Evolutionary conservation across 257 asterid species (phyloP).

Genomic region (Nicotiana tabacum): DNA sequence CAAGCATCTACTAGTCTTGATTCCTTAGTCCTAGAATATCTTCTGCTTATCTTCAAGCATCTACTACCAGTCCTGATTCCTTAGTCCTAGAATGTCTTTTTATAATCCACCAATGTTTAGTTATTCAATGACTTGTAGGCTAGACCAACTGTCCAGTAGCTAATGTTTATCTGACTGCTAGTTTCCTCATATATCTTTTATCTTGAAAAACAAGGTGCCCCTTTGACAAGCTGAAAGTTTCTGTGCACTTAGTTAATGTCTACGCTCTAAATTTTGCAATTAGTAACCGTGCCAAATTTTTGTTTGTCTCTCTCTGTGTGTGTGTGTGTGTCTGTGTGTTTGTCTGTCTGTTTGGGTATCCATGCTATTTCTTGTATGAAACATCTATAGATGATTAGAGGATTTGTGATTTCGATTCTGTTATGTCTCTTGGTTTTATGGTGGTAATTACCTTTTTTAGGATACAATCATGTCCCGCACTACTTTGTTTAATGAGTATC

Average conservation of each 20-base stretch:
- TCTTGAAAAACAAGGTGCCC: background rate
- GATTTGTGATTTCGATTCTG: background rate
- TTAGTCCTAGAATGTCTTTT: background rate
- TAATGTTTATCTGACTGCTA: constrained; percentile 5
- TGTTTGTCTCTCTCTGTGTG: background rate
- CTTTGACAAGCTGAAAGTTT: background rate
- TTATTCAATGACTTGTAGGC: background rate
- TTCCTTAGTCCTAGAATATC: background rate
- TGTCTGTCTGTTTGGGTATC: background rate
- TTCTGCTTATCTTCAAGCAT: background rate
- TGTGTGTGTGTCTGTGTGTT: no score
- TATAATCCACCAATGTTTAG: background rate
- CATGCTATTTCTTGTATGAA: background rate
- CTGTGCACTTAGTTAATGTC: background rate
- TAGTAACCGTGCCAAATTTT: background rate
- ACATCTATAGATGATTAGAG: background rate
- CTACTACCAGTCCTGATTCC: background rate
- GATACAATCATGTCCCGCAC: background rate
- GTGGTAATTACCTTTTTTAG: background rate
- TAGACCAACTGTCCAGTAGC: background rate
- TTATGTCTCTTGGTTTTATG: constrained; percentile 4
- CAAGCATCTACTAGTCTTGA: background rate
- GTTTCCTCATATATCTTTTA: background rate
- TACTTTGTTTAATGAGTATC: background rate
- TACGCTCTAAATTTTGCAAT: background rate